These are phyloP conservation scores for Eucalyptus leucophloia DNA, from an alignment of 345 rosid species.

Conservation along the genomic window DNA sequence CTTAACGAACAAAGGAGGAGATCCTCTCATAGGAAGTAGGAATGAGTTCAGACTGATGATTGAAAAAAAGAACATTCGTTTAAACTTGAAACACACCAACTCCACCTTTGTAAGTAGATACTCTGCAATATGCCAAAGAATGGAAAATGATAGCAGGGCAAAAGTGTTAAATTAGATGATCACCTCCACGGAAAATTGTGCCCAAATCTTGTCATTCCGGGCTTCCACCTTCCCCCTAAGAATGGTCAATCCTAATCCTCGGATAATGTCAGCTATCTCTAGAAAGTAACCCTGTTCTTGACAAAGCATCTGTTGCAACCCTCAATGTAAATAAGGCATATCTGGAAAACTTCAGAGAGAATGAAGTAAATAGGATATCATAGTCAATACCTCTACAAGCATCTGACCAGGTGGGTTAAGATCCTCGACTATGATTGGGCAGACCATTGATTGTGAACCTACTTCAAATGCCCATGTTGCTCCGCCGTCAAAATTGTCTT, in stretches of 20 bases:
- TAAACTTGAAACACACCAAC: neutral
- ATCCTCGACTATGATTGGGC: conserved; percentile 97
- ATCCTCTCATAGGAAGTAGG: neutral
- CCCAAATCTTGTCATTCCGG: conserved; percentile 78
- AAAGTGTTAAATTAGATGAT: neutral
- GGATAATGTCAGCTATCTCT: conserved; percentile 83
- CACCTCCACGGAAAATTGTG: conserved; percentile 90
- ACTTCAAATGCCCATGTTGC: conserved; percentile 99
- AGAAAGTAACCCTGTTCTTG: conserved; percentile 92
- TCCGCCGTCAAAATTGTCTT: conserved; percentile 73
- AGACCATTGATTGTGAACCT: conserved; percentile 73
- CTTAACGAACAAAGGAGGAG: neutral
- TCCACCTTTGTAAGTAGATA: too few relatives aligned
- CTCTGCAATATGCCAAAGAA: neutral
- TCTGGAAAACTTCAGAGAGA: neutral
- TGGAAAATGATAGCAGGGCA: neutral
- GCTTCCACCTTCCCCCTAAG: conserved; percentile 91
- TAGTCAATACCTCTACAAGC: conserved; percentile 68
- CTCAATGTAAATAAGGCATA: neutral
- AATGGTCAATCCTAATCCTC: conserved; percentile 89
- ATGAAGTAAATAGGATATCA: neutral
- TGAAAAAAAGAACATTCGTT: neutral
- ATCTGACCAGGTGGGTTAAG: conserved; percentile 77
- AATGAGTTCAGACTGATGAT: neutral
- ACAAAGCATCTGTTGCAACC: conserved; percentile 69